phyloP scores from a whole-genome alignment of 495 filamentous ascomycete genomes.

The Copromyces sp. region DNA sequence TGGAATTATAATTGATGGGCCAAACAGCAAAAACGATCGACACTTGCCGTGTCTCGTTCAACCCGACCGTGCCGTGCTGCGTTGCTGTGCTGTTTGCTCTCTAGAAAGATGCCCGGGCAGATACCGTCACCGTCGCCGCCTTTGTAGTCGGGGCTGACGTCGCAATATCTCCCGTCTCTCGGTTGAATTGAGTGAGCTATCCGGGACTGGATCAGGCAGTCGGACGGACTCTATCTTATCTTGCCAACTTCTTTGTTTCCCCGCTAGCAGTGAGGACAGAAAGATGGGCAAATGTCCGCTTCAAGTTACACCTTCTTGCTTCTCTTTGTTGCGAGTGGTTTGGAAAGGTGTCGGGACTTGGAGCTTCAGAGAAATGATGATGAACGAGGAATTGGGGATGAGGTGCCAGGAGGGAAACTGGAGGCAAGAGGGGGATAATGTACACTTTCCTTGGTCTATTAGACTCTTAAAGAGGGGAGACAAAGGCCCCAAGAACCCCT shows the following conservation, averaged over 20 bases:
- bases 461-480: neutral
- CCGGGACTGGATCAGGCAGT: neutral
- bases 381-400: neutral
- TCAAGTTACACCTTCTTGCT: neutral
- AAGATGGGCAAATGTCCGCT: neutral
- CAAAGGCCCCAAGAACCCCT: neutral
- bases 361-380: neutral
- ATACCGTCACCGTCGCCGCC: too few relatives aligned
- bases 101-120: too few relatives aligned
- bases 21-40: neutral
- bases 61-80: too few relatives aligned
- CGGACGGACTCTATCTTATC: neutral
- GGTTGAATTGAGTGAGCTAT: neutral
- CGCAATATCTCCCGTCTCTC: neutral
- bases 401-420: neutral
- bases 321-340: neutral
- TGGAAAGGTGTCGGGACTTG: neutral
- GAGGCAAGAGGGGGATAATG: neutral
- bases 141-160: too few relatives aligned
- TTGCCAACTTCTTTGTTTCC: neutral
- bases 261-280: neutral
- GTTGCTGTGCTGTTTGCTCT: too few relatives aligned
- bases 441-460: neutral
- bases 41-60: neutral
- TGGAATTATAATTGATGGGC: neutral